Conservation (phyloP, 768 basidiomycete species). For the Cytidiella melzeri region DNA sequence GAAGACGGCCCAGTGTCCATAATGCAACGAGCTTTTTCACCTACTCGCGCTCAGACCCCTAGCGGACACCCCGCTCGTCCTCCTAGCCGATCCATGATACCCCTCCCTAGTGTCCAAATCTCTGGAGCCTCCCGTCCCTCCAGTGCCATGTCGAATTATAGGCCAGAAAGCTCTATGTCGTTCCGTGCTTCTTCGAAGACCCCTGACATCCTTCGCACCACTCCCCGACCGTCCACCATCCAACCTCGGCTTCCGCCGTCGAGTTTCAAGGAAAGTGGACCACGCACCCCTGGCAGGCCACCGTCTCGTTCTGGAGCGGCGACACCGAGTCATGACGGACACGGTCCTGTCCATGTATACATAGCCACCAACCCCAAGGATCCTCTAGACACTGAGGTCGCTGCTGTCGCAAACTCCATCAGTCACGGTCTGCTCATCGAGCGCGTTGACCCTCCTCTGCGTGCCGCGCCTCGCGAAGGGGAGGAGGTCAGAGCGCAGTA, state of each 20-base stretch:
- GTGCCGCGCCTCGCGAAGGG: slow-evolving; percentile 56
- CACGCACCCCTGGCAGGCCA: slow-evolving; percentile 50
- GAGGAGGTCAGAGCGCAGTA: slow-evolving; percentile 84
- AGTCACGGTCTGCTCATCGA: slow-evolving; percentile 74
- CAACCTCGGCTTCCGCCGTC: slow-evolving; percentile 56
- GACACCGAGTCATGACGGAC: slow-evolving; percentile 46
- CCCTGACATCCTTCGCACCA: slow-evolving; percentile 56
- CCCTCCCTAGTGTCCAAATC: slow-evolving; percentile 67
- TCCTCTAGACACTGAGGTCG: slow-evolving; percentile 79
- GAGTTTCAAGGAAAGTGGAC: slow-evolving; percentile 59
- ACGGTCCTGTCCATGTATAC: slow-evolving; percentile 53
- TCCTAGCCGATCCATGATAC: slow-evolving; percentile 80
- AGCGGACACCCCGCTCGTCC: slow-evolving; percentile 54
- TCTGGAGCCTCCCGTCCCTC: slow-evolving; percentile 65
- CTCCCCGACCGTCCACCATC: slow-evolving; percentile 33
- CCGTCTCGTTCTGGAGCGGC: slow-evolving; percentile 59
- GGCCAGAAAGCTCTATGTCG: slow-evolving; percentile 44
- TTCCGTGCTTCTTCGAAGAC: slow-evolving; percentile 53
- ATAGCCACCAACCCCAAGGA: slow-evolving; percentile 61
- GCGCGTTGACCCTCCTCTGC: slow-evolving; percentile 74
- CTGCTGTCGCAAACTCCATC: slow-evolving; percentile 65
- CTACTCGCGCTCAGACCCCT: slow-evolving; percentile 38
- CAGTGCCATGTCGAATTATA: slow-evolving; percentile 65
- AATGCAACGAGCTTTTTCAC: slow-evolving; percentile 61
- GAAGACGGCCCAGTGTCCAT: slow-evolving; percentile 37